A percentile compares a stretch with the other conserved stretches of the same genome.
Evolutionary conservation across 2,329 filamentous ascomycete genomes (phyloP).

Genomic region (Xylogone sp.): DNA sequence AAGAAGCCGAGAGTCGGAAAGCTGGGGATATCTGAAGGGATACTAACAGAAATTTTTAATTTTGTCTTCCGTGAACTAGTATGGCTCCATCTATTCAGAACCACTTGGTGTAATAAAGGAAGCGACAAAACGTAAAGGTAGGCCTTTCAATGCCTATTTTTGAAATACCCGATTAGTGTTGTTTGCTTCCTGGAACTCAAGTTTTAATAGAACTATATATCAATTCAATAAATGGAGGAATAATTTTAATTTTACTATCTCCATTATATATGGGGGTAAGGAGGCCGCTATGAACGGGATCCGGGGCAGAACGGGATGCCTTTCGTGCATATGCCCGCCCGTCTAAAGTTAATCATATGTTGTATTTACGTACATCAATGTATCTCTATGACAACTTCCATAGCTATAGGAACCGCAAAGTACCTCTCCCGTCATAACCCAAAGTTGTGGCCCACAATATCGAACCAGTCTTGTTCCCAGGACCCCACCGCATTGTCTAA

Average conservation of each 20-base stretch:
- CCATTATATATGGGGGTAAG: not conserved
- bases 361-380: not conserved
- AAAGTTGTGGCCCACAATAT: not conserved
- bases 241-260: not conserved
- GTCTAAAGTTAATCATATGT: not conserved
- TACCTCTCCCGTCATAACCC: not conserved
- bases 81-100: too few relatives aligned
- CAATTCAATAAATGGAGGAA: too few relatives aligned
- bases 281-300: not conserved
- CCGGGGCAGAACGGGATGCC: slow-evolving; percentile 1
- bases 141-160: not conserved
- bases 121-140: too few relatives aligned
- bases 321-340: not conserved
- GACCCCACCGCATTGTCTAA: not conserved
- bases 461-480: slow-evolving; percentile 1
- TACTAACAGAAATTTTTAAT: not conserved
- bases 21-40: not conserved
- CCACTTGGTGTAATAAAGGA: too few relatives aligned
- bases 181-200: too few relatives aligned
- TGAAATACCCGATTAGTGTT: too few relatives aligned
- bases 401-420: not conserved
- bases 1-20: not conserved
- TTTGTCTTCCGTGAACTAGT: too few relatives aligned
- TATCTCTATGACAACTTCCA: not conserved
- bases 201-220: too few relatives aligned